Base-by-base conservation (phyloP, 2,329 filamentous ascomycete genomes). In the Aspergillus aculeatus region DNA sequence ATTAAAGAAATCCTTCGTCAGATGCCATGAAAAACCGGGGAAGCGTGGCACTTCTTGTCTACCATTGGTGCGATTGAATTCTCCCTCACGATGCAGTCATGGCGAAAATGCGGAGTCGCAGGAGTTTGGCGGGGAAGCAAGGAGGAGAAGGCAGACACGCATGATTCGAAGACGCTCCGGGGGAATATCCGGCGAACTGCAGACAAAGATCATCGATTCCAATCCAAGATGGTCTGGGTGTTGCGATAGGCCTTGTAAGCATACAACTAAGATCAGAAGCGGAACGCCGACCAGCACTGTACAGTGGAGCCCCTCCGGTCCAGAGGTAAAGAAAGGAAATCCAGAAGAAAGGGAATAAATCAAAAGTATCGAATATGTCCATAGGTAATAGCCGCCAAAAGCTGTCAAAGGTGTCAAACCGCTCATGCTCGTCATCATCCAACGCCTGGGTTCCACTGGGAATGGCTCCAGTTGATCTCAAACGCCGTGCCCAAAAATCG, bases 21-120 rank as follows among this genome's bases (percentile, higher is more conserved):
- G 19, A 21, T 35, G 56, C 19, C 19, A n/a, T 54, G 47, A 16
- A 12, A 32, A 32, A 9, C 16, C 14, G 32, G 53, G 57, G 29
- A 44, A 21, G 57, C 56, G 52, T 29, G 48, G 41, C 16, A 54
- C 31, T 35, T 35, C 44, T 29, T 11, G 44, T 49, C 52, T 61
- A 44, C 53, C 57, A 72, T 71, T 71, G 68, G 68, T 72, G 68
- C 68, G 68, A 62, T 66, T 68, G 66, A 68, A 61, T 57, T 57
- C 41, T 48, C 35, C 49, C 31, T 31, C 52, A 26, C 21, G 12
- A 23, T 35, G 47, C 29, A 57, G 24, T 21, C 47, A 49, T 12
- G 35, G 47, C 29, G 47, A 47, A 55, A 31, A 55, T 31, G 50
- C 58, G 29, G 50, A 57, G 62, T 19, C 57, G 47, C 54, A 49